phyloP scores from a whole-genome alignment of 441 rosid species.

The Populus trichocarpa region DNA sequence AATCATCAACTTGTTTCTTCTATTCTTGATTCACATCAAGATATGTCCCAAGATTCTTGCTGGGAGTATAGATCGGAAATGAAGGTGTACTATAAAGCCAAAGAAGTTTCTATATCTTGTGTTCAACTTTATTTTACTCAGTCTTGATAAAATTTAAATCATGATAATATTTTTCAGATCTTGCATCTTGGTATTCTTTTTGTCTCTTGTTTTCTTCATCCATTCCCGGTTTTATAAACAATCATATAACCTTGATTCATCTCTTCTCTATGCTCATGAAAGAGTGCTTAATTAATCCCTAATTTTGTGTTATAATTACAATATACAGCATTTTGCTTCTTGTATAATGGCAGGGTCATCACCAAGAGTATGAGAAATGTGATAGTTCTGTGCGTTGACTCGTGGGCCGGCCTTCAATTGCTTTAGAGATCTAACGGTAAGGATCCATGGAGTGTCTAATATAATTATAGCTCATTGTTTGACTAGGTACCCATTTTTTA shows the following conservation, averaged over 20 bases:
- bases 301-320: neutral
- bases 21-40: neutral
- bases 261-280: neutral
- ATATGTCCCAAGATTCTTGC: neutral
- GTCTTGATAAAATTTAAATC: neutral
- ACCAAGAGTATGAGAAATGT: neutral
- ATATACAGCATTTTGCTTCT: neutral
- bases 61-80: neutral
- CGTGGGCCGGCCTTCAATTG: neutral
- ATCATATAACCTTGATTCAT: neutral
- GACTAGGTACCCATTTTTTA: neutral
- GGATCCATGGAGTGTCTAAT: neutral
- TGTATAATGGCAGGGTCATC: neutral
- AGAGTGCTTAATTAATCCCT: neutral
- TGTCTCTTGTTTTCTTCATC: neutral
- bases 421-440: neutral
- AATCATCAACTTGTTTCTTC: neutral
- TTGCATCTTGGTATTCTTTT: neutral
- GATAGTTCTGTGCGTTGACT: neutral
- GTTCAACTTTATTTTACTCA: neutral
- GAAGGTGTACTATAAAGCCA: neutral
- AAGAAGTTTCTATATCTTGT: neutral
- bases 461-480: neutral
- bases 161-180: neutral
- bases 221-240: neutral